These are phyloP conservation scores for Saturnispora serradocipensis DNA, from an alignment of 805 yeast genomes.

Conservation along the genomic window DNA sequence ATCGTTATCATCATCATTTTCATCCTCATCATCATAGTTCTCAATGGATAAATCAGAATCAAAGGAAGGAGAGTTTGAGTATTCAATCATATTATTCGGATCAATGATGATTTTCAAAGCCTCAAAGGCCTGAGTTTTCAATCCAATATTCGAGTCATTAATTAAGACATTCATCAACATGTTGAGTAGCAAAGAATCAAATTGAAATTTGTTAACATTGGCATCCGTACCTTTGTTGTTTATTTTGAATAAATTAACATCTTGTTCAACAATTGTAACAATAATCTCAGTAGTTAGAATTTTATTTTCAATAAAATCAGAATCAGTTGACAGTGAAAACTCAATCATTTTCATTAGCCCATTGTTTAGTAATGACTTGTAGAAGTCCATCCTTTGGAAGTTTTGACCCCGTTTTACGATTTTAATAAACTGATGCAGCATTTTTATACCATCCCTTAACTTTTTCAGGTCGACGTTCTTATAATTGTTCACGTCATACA, in stretches of 20 bases:
- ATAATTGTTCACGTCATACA: slow-evolving; percentile 33
- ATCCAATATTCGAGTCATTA: slow-evolving; percentile 57
- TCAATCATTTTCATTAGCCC: slow-evolving; percentile 65
- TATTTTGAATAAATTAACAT: slow-evolving; percentile 48
- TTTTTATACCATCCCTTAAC: slow-evolving; percentile 61
- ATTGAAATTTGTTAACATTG: slow-evolving; percentile 31
- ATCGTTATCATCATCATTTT: slow-evolving; percentile 12
- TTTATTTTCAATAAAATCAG: slow-evolving; percentile 34
- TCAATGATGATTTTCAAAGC: slow-evolving; percentile 70
- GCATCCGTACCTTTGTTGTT: neutral
- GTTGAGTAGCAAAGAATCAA: slow-evolving; percentile 40
- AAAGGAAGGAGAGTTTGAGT: slow-evolving; percentile 10
- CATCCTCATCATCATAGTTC: neutral
- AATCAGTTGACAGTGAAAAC: slow-evolving; percentile 53
- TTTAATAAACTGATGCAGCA: slow-evolving; percentile 71
- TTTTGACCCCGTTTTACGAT: slow-evolving; percentile 62
- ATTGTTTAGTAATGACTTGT: slow-evolving; percentile 47
- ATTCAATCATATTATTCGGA: slow-evolving; percentile 28
- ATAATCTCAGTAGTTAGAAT: slow-evolving; percentile 73
- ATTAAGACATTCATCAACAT: slow-evolving; percentile 52
- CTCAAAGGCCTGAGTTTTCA: slow-evolving; percentile 76
- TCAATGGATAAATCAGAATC: neutral
- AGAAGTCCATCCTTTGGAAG: slow-evolving; percentile 56
- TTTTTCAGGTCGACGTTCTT: slow-evolving; percentile 15
- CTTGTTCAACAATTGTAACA: slow-evolving; percentile 76